Conservation (phyloP, 2,329 filamentous ascomycete species). For the Emericellopsis cladophorae region DNA sequence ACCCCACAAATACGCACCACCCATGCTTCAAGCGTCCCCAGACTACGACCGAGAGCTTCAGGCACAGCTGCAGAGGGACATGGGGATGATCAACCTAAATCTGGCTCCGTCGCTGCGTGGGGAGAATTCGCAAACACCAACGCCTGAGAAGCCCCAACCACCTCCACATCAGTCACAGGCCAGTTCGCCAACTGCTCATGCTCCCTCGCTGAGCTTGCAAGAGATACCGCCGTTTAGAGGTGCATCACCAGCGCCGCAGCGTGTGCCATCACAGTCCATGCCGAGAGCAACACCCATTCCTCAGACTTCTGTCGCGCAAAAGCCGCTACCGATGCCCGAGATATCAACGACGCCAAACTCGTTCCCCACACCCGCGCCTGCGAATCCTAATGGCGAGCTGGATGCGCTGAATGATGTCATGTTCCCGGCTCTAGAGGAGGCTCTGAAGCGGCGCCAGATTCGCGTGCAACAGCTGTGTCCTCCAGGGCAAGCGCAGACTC, state of each 20-base stretch:
- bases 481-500: slow-evolving; percentile 30
- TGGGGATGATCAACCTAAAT: slow-evolving; percentile 40
- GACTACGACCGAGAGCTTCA: slow-evolving; percentile 50
- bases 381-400: slow-evolving; percentile 54
- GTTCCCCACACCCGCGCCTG: slow-evolving; percentile 43
- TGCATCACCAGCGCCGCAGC: slow-evolving; percentile 15
- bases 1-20: slow-evolving; percentile 31
- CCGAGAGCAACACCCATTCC: slow-evolving; percentile 3
- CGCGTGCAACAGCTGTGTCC: slow-evolving; percentile 41
- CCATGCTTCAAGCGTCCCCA: slow-evolving; percentile 34
- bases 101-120: slow-evolving; percentile 6
- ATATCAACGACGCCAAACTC: slow-evolving; percentile 25
- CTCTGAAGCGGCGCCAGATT: slow-evolving; percentile 66
- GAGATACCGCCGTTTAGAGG: slow-evolving; percentile 45
- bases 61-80: slow-evolving; percentile 50
- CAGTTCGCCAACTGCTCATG: slow-evolving; percentile 23
- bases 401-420: slow-evolving; percentile 87
- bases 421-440: slow-evolving; percentile 82
- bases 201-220: slow-evolving; percentile 29
- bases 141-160: slow-evolving; percentile 16
- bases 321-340: slow-evolving; percentile 11
- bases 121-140: slow-evolving; percentile 8
- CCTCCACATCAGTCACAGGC: slow-evolving; percentile 19
- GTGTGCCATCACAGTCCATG: slow-evolving; percentile 12
- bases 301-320: slow-evolving; percentile 6